Evolutionary conservation across 345 rosid genomes (phyloP).

Genomic region (Pseudoturritis turrita): DNA sequence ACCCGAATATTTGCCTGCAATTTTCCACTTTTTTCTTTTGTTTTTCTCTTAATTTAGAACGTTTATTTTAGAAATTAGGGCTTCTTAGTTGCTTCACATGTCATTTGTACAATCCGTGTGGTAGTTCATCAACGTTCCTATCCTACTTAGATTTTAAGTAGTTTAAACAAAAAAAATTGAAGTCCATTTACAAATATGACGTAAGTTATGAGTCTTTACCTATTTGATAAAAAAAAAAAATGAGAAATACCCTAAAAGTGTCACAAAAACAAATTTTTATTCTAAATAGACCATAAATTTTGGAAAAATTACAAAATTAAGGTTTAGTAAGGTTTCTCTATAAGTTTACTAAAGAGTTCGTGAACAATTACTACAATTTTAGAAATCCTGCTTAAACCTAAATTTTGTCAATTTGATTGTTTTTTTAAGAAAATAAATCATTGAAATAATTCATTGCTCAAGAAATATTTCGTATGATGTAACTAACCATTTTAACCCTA

Average conservation of each 20-base stretch:
- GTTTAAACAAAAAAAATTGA: not conserved
- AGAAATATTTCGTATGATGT: no score
- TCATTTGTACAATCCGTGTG: not conserved
- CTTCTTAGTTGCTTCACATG: not conserved
- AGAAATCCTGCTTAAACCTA: no score
- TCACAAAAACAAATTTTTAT: no score
- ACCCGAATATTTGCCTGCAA: not conserved
- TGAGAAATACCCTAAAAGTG: not conserved
- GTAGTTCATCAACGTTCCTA: not conserved
- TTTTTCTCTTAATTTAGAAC: not conserved
- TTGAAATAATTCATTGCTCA: no score
- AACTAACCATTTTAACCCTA: no score
- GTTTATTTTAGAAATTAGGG: slow-evolving; percentile 5
- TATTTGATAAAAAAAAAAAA: not conserved
- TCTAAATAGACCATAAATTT: no score
- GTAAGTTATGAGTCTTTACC: not conserved
- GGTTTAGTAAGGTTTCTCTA: no score
- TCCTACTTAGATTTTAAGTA: not conserved
- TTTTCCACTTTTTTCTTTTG: not conserved
- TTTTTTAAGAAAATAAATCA: not conserved
- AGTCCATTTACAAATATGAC: not conserved
- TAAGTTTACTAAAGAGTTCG: no score
- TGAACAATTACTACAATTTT: no score
- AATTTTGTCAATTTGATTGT: no score
- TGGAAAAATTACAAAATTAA: no score